phyloP scores from a whole-genome alignment of 2,329 filamentous ascomycete species.

The Ophiognomonia clavigignenti-juglandacearum region DNA sequence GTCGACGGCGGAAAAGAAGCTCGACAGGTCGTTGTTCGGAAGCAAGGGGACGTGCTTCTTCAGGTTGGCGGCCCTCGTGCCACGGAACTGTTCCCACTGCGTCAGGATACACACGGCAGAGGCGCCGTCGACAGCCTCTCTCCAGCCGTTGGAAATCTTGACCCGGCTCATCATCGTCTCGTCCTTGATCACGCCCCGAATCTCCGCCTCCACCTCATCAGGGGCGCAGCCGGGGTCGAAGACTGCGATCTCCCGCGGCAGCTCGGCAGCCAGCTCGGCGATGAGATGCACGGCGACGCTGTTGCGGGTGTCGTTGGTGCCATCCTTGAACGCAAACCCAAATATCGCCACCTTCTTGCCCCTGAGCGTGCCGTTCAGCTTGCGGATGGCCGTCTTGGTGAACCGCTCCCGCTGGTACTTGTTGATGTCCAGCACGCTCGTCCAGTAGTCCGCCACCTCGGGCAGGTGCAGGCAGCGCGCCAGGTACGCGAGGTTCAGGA shows the following conservation, averaged over 20 bases:
- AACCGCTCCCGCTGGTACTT: conserved; percentile 53
- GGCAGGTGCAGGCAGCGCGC: conserved; percentile 50
- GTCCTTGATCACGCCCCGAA: conserved; percentile 21
- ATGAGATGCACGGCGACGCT: conserved; percentile 49
- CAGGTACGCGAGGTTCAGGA: conserved; percentile 53
- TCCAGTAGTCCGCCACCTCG: conserved; percentile 58
- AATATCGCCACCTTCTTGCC: conserved; percentile 53
- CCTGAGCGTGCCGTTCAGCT: conserved; percentile 47
- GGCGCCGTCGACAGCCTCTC: conserved; percentile 38
- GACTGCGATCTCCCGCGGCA: conserved; percentile 42
- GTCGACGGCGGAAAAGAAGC: not conserved
- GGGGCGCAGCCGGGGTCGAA: conserved; percentile 44
- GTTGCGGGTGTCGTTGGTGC: conserved; percentile 55
- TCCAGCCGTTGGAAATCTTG: conserved; percentile 35
- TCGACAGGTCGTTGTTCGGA: not conserved
- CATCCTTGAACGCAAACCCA: conserved; percentile 59
- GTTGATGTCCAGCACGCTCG: conserved; percentile 52
- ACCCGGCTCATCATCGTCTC: conserved; percentile 25
- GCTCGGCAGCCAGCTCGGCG: conserved; percentile 44
- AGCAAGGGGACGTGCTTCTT: conserved; percentile 7
- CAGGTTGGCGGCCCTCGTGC: conserved; percentile 17
- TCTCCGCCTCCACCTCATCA: conserved; percentile 26
- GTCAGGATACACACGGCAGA: conserved; percentile 46
- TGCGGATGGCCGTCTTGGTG: conserved; percentile 45
- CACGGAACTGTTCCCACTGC: conserved; percentile 48